Evolutionary conservation across 2,329 filamentous ascomycete species (phyloP).

Genomic region (Monosporascus sp.): DNA sequence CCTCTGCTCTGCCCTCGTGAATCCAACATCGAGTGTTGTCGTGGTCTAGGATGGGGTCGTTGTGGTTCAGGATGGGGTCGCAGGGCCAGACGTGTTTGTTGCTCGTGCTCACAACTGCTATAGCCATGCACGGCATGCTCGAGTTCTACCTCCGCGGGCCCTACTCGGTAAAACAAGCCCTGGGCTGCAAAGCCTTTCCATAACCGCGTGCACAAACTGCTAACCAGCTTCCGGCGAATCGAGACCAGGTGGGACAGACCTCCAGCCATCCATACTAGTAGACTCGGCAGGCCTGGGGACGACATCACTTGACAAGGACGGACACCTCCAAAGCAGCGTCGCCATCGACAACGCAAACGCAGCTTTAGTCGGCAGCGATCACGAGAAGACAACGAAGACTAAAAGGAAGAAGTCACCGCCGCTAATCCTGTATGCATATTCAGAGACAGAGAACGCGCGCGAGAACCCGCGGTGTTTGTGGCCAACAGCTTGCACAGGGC

Average conservation of each 20-base stretch:
- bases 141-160: neutral
- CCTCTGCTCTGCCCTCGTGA: too few relatives aligned
- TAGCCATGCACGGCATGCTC: neutral
- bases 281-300: too few relatives aligned
- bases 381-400: neutral
- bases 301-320: too few relatives aligned
- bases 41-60: neutral
- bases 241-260: too few relatives aligned
- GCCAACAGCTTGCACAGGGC: constrained; percentile 29
- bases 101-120: neutral
- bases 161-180: neutral
- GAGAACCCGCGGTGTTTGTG: constrained; percentile 32
- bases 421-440: constrained; percentile 31
- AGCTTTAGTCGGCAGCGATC: too few relatives aligned
- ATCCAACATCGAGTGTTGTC: too few relatives aligned
- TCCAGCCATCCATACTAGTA: too few relatives aligned
- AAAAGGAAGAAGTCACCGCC: constrained; percentile 7
- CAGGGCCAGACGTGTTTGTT: neutral
- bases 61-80: neutral
- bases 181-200: too few relatives aligned
- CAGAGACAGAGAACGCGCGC: constrained; percentile 26
- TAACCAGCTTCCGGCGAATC: too few relatives aligned
- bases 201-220: too few relatives aligned
- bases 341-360: too few relatives aligned
- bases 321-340: neutral